phyloP scores from a whole-genome alignment of 257 asterid genomes.

The Solanum corneliomulleri region DNA sequence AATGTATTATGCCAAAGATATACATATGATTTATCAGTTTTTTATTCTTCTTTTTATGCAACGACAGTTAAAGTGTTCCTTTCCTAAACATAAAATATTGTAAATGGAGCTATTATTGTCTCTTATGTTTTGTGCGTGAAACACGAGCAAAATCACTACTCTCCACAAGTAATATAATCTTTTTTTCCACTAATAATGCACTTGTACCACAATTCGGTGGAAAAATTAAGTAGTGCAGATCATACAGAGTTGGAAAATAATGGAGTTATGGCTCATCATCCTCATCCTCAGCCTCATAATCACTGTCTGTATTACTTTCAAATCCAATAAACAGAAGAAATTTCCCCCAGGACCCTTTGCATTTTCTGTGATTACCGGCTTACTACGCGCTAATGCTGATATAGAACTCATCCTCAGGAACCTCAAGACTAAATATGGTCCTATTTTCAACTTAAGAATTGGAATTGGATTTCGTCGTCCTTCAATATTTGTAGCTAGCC shows the following conservation, averaged over 20 bases:
- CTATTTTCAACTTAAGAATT: slow-evolving; percentile 25
- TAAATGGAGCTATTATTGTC: neutral
- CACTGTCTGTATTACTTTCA: neutral
- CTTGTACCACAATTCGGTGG: neutral
- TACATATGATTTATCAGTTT: neutral
- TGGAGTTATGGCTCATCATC: neutral
- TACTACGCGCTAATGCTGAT: slow-evolving; percentile 22
- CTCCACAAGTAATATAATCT: neutral
- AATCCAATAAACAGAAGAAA: neutral
- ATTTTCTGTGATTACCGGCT: slow-evolving; percentile 21
- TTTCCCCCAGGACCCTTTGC: slow-evolving; percentile 33
- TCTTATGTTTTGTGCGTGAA: neutral
- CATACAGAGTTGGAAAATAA: neutral
- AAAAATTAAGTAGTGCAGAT: neutral
- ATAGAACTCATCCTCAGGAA: slow-evolving; percentile 20
- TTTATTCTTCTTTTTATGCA: neutral
- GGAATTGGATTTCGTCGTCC: neutral
- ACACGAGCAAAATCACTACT: neutral
- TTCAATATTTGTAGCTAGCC: slow-evolving; percentile 17
- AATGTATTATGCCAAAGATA: too few species aligned
- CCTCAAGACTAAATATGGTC: slow-evolving; percentile 23
- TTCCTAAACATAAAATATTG: neutral
- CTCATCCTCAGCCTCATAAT: neutral
- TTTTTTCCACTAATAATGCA: neutral
- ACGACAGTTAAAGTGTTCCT: neutral